These are phyloP conservation scores for Cicer yamashitae DNA, from an alignment of 306 rosid species.

Conservation along the genomic window DNA sequence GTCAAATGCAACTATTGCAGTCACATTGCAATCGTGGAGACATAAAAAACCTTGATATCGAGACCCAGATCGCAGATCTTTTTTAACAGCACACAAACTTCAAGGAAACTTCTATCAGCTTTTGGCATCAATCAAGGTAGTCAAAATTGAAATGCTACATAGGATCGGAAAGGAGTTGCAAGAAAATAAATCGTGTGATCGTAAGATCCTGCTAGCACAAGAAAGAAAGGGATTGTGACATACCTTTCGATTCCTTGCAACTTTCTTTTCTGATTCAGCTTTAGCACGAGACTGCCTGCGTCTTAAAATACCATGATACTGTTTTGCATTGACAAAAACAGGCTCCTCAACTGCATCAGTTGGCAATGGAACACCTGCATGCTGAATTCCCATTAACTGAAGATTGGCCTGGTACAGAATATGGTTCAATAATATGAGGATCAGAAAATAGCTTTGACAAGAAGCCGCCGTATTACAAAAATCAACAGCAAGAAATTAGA, in stretches of 20 bases:
- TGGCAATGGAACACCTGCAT: constrained; percentile 92
- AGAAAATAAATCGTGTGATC: too few relatives aligned
- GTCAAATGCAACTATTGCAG: not conserved
- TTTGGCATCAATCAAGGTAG: not conserved
- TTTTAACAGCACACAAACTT: constrained; percentile 39
- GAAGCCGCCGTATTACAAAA: not conserved
- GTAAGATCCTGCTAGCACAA: too few relatives aligned
- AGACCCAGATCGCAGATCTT: not conserved
- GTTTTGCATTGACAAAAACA: constrained; percentile 93
- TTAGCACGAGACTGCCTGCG: constrained; percentile 95
- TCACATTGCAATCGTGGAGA: not conserved
- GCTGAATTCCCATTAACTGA: constrained; percentile 96
- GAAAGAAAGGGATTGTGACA: constrained; percentile 12
- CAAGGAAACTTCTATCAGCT: constrained; percentile 40
- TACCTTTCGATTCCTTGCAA: constrained; percentile 83
- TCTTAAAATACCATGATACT: constrained; percentile 91
- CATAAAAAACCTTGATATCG: not conserved
- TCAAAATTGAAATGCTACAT: too few relatives aligned
- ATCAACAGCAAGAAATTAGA: constrained; percentile 30
- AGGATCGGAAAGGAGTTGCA: too few relatives aligned
- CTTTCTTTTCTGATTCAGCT: constrained; percentile 94
- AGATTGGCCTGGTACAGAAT: constrained; percentile 72
- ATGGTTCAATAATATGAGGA: constrained; percentile 27
- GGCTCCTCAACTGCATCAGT: constrained; percentile 95
- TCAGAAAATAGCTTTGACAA: constrained; percentile 11